phyloP scores from a whole-genome alignment of 495 filamentous ascomycete species.

The Talaromyces trachyspermus region DNA sequence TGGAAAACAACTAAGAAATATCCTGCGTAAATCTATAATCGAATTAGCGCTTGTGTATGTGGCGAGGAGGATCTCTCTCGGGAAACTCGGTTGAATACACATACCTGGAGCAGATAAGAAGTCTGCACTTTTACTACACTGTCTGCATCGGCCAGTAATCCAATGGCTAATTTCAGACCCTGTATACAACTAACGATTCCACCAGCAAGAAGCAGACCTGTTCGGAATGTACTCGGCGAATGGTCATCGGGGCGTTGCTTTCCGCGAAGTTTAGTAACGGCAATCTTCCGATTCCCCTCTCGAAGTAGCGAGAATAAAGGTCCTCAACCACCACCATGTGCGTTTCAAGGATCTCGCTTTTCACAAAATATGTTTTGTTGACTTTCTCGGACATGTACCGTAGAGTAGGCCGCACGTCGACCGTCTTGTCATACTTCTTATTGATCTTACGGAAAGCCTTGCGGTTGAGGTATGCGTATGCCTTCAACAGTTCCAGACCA shows the following conservation, averaged over 20 bases:
- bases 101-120: slow-evolving; percentile 67
- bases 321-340: slow-evolving; percentile 76
- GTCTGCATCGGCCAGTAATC: slow-evolving; percentile 45
- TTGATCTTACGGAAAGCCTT: slow-evolving; percentile 96
- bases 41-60: slow-evolving; percentile 17
- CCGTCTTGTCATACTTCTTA: slow-evolving; percentile 94
- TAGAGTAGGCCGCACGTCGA: slow-evolving; percentile 65
- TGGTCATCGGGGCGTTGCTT: slow-evolving; percentile 58
- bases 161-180: slow-evolving; percentile 58
- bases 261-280: slow-evolving; percentile 72
- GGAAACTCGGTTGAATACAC: too few relatives aligned
- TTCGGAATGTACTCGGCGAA: slow-evolving; percentile 66
- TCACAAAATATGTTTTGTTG: slow-evolving; percentile 82
- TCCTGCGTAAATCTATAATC: slow-evolving; percentile 67
- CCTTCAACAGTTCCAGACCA: slow-evolving; percentile 82
- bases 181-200: slow-evolving; percentile 68
- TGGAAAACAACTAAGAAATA: slow-evolving; percentile 73
- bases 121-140: slow-evolving; percentile 42
- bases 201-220: slow-evolving; percentile 69
- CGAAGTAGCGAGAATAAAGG: slow-evolving; percentile 87
- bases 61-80: neutral
- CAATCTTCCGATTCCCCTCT: slow-evolving; percentile 85
- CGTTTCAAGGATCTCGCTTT: slow-evolving; percentile 70
- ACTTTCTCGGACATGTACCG: slow-evolving; percentile 90
- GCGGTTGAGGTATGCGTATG: slow-evolving; percentile 79